A percentile compares a stretch with the other conserved stretches of the same genome.
Evolutionary conservation across 306 rosid species (phyloP).

Genomic region (Trichosanthes cucumerina): DNA sequence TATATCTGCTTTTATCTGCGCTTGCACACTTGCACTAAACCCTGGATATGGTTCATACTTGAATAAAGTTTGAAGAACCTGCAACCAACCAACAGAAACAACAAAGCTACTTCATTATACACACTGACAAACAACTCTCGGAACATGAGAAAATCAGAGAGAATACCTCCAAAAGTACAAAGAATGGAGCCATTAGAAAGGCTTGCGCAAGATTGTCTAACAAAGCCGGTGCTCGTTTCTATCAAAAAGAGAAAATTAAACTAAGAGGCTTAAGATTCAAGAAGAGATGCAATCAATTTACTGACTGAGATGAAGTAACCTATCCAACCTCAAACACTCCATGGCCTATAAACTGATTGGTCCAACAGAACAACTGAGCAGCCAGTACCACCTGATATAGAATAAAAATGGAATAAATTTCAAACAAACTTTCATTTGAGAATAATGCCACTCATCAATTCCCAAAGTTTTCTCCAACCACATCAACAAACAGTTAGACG

Average conservation of each 20-base stretch:
- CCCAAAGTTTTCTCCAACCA: background rate
- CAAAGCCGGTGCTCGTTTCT: slow-evolving; percentile 93
- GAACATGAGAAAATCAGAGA: background rate
- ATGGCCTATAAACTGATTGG: slow-evolving; percentile 76
- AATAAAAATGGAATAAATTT: background rate
- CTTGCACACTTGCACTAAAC: slow-evolving; percentile 43
- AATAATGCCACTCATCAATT: background rate
- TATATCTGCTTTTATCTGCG: slow-evolving; percentile 42
- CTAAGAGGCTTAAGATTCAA: background rate
- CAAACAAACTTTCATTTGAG: background rate
- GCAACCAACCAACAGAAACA: slow-evolving; percentile 4
- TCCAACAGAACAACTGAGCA: slow-evolving; percentile 77
- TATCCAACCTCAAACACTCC: slow-evolving; percentile 73
- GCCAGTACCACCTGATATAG: slow-evolving; percentile 56
- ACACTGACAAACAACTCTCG: background rate
- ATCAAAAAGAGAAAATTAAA: background rate
- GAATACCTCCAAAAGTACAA: slow-evolving; percentile 64
- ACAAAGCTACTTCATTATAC: background rate
- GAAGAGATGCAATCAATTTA: background rate
- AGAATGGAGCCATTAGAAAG: slow-evolving; percentile 80
- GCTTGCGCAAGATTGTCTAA: slow-evolving; percentile 82
- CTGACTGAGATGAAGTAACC: slow-evolving; percentile 1
- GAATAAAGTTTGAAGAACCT: slow-evolving; percentile 42
- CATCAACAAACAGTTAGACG: background rate
- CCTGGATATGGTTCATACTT: slow-evolving; percentile 86